These are phyloP conservation scores for Stachybotrys chartarum DNA, from an alignment of 2,329 filamentous ascomycete species.

Conservation along the genomic window DNA sequence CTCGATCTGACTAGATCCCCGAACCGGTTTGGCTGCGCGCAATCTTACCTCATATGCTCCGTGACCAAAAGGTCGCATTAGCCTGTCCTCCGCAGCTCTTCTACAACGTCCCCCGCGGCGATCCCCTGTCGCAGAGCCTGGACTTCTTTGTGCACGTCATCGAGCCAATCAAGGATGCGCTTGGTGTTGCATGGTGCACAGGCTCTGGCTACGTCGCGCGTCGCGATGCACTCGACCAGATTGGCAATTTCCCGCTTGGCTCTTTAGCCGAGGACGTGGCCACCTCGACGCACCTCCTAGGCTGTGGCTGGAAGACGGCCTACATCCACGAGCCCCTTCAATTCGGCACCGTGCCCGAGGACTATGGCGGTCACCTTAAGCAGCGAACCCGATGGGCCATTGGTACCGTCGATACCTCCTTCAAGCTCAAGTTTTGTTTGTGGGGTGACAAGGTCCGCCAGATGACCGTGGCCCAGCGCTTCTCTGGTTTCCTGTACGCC, in stretches of 20 bases:
- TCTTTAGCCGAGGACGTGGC: slow-evolving; percentile 55
- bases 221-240: slow-evolving; percentile 51
- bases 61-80: slow-evolving; percentile 48
- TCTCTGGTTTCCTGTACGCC: slow-evolving; percentile 52
- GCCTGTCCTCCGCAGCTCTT: slow-evolving; percentile 57
- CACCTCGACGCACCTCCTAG: slow-evolving; percentile 51
- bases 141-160: slow-evolving; percentile 51
- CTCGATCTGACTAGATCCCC: slow-evolving; percentile 37
- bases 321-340: slow-evolving; percentile 54
- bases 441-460: slow-evolving; percentile 43
- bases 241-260: slow-evolving; percentile 54
- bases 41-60: slow-evolving; percentile 51
- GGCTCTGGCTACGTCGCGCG: slow-evolving; percentile 56
- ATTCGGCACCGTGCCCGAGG: slow-evolving; percentile 52
- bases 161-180: slow-evolving; percentile 41
- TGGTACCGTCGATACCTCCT: slow-evolving; percentile 49
- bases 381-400: slow-evolving; percentile 51
- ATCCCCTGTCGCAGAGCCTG: slow-evolving; percentile 51
- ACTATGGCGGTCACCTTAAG: slow-evolving; percentile 47
- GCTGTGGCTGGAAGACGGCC: slow-evolving; percentile 54
- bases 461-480: slow-evolving; percentile 50
- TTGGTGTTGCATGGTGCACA: slow-evolving; percentile 55
- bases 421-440: slow-evolving; percentile 54
- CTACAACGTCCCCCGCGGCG: slow-evolving; percentile 53
- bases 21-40: slow-evolving; percentile 53